Evolutionary conservation across 1,139 yeast genomes (phyloP).

Genomic region (Yamadazyma kanchanaburiensis): DNA sequence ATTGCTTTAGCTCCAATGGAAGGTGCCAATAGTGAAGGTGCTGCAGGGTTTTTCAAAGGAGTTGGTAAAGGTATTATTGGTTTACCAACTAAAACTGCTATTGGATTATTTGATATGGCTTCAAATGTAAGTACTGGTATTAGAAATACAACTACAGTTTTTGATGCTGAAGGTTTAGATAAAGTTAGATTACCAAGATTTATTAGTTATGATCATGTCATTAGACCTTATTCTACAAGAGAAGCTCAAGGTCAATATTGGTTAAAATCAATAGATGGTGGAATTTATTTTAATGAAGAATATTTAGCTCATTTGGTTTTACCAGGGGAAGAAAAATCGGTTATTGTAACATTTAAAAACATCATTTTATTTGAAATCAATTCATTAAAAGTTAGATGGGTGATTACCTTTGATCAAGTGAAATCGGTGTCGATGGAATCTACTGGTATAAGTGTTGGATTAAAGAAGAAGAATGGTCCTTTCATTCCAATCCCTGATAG

Average conservation of each 20-base stretch:
- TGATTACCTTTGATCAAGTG: conserved; percentile 56
- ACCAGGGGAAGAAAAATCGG: conserved; percentile 76
- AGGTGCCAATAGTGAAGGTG: conserved; percentile 77
- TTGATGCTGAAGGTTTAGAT: conserved; percentile 76
- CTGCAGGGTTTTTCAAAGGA: conserved; percentile 90
- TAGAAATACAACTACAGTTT: conserved; percentile 85
- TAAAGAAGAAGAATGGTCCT: conserved; percentile 60
- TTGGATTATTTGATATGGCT: conserved; percentile 91
- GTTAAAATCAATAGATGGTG: conserved; percentile 83
- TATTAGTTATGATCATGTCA: conserved; percentile 64
- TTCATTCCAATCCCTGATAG: conserved; percentile 80
- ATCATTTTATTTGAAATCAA: conserved; percentile 71
- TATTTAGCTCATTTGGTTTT: conserved; percentile 84
- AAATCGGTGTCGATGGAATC: conserved; percentile 71
- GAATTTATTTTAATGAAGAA: conserved; percentile 63
- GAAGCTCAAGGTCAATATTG: conserved; percentile 95
- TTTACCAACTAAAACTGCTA: conserved; percentile 93
- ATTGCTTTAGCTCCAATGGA: conserved; percentile 87
- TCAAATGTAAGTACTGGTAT: conserved; percentile 93
- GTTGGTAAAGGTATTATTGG: conserved; percentile 94
- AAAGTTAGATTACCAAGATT: conserved; percentile 81
- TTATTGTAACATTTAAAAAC: conserved; percentile 70
- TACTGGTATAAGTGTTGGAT: conserved; percentile 71
- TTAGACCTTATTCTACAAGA: conserved; percentile 71
- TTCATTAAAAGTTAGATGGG: conserved; percentile 61